These are phyloP conservation scores for Acephala macrosclerotiorum DNA, from an alignment of 2,329 filamentous ascomycete species.

Conservation along the genomic window DNA sequence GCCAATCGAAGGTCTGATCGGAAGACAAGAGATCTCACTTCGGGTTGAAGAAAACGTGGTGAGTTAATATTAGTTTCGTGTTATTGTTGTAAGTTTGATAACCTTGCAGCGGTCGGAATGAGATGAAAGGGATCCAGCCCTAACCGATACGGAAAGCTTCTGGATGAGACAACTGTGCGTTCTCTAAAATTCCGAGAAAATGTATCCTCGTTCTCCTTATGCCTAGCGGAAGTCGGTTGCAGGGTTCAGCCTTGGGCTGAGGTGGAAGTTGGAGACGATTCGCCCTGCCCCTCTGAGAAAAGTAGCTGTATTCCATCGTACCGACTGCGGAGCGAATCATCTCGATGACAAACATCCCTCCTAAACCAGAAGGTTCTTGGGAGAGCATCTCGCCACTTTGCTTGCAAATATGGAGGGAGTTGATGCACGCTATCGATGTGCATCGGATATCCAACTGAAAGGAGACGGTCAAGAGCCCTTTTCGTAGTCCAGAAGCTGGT, in stretches of 20 bases:
- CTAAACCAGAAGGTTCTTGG: neutral
- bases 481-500: constrained; percentile 1
- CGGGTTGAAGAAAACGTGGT: too few species aligned
- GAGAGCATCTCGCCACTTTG: neutral
- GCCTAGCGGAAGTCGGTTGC: too few species aligned
- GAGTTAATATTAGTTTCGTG: neutral
- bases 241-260: too few species aligned
- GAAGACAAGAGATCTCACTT: neutral
- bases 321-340: neutral
- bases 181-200: too few species aligned
- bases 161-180: too few species aligned
- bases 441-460: neutral
- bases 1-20: neutral
- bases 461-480: neutral
- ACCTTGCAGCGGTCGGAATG: too few species aligned
- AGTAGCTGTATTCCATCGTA: neutral
- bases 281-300: neutral
- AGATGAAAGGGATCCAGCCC: too few species aligned
- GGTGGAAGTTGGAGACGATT: neutral
- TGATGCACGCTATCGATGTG: neutral
- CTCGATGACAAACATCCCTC: neutral
- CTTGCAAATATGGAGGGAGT: neutral
- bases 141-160: too few species aligned
- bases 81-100: neutral
- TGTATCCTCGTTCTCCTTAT: too few species aligned